phyloP scores from a whole-genome alignment of 768 basidiomycete species.

The Pleurotus djamor region DNA sequence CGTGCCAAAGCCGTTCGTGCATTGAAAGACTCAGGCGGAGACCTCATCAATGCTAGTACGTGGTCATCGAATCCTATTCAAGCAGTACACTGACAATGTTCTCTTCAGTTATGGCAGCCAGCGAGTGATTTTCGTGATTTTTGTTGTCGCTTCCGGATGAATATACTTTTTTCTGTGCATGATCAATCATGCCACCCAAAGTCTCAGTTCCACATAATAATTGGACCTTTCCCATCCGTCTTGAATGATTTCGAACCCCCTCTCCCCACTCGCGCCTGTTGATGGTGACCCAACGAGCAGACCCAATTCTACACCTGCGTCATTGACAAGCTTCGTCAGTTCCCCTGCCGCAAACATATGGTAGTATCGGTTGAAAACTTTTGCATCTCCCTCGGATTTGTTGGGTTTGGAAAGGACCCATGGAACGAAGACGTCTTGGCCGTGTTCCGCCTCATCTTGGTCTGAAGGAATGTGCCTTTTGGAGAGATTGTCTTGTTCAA shows the following conservation, averaged over 20 bases:
- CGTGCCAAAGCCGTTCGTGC: constrained; percentile 90
- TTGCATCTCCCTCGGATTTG: constrained; percentile 12
- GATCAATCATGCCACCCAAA: constrained; percentile 40
- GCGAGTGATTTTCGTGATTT: constrained; percentile 59
- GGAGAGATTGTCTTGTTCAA: constrained; percentile 86
- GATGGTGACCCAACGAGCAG: constrained; percentile 44
- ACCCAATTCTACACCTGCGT: constrained; percentile 60
- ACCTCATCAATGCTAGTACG: constrained; percentile 96
- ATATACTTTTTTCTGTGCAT: not conserved
- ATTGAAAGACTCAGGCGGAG: constrained; percentile 89
- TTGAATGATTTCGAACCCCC: constrained; percentile 66
- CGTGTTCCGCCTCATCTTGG: constrained; percentile 24
- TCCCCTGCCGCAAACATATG: constrained; percentile 92
- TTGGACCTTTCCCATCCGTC: constrained; percentile 89
- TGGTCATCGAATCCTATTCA: constrained; percentile 19
- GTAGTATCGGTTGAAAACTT: constrained; percentile 87
- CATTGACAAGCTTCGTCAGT: constrained; percentile 54
- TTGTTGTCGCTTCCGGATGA: constrained; percentile 17
- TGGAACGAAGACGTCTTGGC: constrained; percentile 87
- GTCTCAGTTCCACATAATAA: constrained; percentile 75
- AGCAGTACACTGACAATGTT: not conserved
- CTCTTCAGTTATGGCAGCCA: constrained; percentile 83
- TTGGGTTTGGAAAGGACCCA: constrained; percentile 62
- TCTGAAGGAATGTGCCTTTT: constrained; percentile 60
- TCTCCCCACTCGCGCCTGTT: constrained; percentile 11